Conservation (phyloP, 768 basidiomycete species). For the Naganishia friedmannii region DNA sequence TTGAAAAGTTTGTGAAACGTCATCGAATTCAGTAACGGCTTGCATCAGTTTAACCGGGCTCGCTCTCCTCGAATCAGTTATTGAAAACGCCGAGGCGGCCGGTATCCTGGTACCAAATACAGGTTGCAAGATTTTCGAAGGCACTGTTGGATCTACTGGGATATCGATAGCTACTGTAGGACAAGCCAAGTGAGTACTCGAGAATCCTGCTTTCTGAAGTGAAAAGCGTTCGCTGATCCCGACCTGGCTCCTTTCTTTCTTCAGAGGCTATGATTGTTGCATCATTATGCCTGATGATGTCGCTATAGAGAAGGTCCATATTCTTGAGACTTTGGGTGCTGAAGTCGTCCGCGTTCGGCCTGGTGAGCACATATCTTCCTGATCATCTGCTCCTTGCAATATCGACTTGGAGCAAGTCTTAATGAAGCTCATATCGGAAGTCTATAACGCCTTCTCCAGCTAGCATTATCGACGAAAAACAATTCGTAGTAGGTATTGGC, state of each 20-base stretch:
- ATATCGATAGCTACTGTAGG: constrained; percentile 95
- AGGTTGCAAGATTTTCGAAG: constrained; percentile 91
- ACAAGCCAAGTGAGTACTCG: constrained; percentile 70
- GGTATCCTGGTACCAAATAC: constrained; percentile 81
- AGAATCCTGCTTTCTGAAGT: too few species aligned
- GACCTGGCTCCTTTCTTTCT: background rate
- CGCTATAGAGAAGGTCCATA: constrained; percentile 83
- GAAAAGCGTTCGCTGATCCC: too few species aligned
- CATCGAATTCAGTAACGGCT: background rate
- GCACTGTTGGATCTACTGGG: constrained; percentile 71
- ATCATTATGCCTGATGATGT: constrained; percentile 55
- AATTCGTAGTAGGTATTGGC: constrained; percentile 52
- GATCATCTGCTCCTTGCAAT: background rate
- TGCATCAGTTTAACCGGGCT: background rate
- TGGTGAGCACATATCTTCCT: constrained; percentile 31
- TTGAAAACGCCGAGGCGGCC: constrained; percentile 82
- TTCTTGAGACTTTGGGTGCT: constrained; percentile 77
- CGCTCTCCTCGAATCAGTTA: constrained; percentile 61
- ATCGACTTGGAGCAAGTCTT: background rate
- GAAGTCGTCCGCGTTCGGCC: constrained; percentile 65
- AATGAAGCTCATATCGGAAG: background rate
- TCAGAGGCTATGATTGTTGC: constrained; percentile 85
- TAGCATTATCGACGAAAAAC: constrained; percentile 94
- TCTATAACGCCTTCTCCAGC: constrained; percentile 51
- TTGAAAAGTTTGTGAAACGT: constrained; percentile 64